Conservation (phyloP, 768 basidiomycete genomes). For the Roridomyces roridus region DNA sequence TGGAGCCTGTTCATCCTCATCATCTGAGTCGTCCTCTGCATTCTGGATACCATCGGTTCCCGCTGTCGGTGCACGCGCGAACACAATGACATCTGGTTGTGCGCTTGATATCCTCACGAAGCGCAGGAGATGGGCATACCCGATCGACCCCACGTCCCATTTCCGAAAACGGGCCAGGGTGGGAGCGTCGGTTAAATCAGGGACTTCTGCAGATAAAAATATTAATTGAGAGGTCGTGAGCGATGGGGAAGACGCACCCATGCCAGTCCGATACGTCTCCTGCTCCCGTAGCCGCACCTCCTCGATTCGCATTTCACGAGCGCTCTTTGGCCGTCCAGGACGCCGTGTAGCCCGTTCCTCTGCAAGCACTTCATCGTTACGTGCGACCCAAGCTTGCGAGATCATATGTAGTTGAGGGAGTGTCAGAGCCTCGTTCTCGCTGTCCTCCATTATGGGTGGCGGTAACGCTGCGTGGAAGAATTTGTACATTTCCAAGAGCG, state of each 20-base stretch:
- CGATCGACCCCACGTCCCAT: slow-evolving; percentile 81
- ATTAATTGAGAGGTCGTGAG: neutral
- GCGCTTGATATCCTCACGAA: slow-evolving; percentile 77
- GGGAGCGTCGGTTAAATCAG: slow-evolving; percentile 75
- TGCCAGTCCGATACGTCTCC: slow-evolving; percentile 80
- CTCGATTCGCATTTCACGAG: slow-evolving; percentile 69
- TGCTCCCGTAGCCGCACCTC: slow-evolving; percentile 70
- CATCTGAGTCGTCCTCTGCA: slow-evolving; percentile 6
- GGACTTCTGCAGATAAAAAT: slow-evolving; percentile 59
- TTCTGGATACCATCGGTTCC: slow-evolving; percentile 6
- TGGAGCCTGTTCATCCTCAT: slow-evolving; percentile 16
- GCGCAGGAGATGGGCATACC: slow-evolving; percentile 73
- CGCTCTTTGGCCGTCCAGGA: slow-evolving; percentile 78
- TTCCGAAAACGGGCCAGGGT: slow-evolving; percentile 74
- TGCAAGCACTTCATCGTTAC: slow-evolving; percentile 70
- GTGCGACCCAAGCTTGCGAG: slow-evolving; percentile 75
- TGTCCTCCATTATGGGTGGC: neutral
- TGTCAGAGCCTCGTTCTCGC: slow-evolving; percentile 43
- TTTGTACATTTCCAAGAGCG: slow-evolving; percentile 68
- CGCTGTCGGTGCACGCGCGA: slow-evolving; percentile 48
- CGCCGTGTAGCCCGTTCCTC: slow-evolving; percentile 65
- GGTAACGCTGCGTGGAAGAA: slow-evolving; percentile 76
- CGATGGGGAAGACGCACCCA: slow-evolving; percentile 57
- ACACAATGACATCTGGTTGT: slow-evolving; percentile 49
- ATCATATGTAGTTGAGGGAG: slow-evolving; percentile 72